Evolutionary conservation across 805 yeast species (phyloP).

Genomic region (Metschnikowia sp.): DNA sequence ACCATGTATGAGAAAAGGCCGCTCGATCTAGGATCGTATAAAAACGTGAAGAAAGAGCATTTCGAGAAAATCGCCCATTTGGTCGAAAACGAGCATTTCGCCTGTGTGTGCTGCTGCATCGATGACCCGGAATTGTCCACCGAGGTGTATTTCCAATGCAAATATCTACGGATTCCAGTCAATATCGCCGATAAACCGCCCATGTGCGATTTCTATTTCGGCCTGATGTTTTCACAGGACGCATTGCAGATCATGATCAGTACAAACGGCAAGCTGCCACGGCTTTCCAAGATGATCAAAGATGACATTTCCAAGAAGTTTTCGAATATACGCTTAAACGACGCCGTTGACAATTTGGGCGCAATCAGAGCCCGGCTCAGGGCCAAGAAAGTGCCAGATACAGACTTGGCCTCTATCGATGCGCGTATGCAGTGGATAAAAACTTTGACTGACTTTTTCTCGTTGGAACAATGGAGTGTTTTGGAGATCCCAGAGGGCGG

Average conservation of each 20-base stretch:
- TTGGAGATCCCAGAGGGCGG: conserved; percentile 24
- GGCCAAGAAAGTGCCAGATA: conserved; percentile 39
- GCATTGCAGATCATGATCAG: conserved; percentile 76
- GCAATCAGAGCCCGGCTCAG: conserved; percentile 51
- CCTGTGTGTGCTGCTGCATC: conserved; percentile 69
- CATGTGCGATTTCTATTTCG: conserved; percentile 84
- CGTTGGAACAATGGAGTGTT: conserved; percentile 57
- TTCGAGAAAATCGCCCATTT: conserved; percentile 31
- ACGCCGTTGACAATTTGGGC: conserved; percentile 61
- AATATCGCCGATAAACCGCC: conserved; percentile 83
- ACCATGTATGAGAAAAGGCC: conserved; percentile 42
- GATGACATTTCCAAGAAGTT: conserved; percentile 53
- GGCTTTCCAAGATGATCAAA: conserved; percentile 54
- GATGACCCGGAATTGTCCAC: conserved; percentile 64
- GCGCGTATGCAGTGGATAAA: conserved; percentile 72
- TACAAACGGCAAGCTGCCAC: conserved; percentile 79
- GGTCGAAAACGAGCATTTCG: conserved; percentile 44
- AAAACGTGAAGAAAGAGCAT: conserved; percentile 13
- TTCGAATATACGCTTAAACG: conserved; percentile 45
- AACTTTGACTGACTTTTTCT: conserved; percentile 55
- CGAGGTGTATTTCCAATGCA: conserved; percentile 50
- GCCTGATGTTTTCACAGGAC: conserved; percentile 71
- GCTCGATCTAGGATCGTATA: conserved; percentile 8
- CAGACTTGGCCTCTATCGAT: conserved; percentile 48
- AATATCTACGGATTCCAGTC: conserved; percentile 51